These are phyloP conservation scores for Combretum micranthum DNA, from an alignment of 345 rosid genomes.

Conservation along the genomic window DNA sequence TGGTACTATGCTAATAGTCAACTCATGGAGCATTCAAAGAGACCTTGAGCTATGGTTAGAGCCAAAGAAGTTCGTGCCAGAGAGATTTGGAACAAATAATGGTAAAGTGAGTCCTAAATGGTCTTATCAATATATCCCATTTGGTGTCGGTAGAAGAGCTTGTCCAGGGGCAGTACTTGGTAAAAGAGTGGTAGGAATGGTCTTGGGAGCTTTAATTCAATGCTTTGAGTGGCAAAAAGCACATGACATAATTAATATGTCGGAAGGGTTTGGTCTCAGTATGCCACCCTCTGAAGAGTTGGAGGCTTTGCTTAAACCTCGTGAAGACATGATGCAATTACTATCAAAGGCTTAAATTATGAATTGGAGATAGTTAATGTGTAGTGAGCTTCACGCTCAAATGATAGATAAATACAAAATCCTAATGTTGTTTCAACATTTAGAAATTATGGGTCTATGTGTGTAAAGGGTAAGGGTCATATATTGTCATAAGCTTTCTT, in stretches of 20 bases:
- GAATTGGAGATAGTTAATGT: too few relatives aligned
- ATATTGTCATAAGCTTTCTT: too few relatives aligned
- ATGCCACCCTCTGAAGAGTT: background rate
- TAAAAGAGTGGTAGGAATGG: constrained; percentile 9
- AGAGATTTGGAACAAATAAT: constrained; percentile 2
- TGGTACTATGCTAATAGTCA: constrained; percentile 26
- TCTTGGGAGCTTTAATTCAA: constrained; percentile 10
- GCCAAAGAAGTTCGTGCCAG: constrained; percentile 6
- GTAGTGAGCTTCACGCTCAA: too few relatives aligned
- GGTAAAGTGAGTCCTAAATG: background rate
- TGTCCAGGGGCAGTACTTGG: constrained; percentile 14
- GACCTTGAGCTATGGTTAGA: constrained; percentile 15
- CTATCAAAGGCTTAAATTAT: too few relatives aligned
- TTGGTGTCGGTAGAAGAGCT: constrained; percentile 17
- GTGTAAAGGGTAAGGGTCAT: too few relatives aligned
- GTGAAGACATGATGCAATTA: too few relatives aligned
- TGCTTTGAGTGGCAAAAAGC: constrained; percentile 15
- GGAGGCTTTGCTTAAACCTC: background rate
- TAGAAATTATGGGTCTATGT: too few relatives aligned
- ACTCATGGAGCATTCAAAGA: constrained; percentile 22
- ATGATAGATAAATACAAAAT: too few relatives aligned
- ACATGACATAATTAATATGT: background rate
- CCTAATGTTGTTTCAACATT: too few relatives aligned
- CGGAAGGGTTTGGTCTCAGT: background rate
- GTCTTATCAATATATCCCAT: constrained; percentile 7